These are phyloP conservation scores for Somion occarium DNA, from an alignment of 1,284 basidiomycete genomes.

Conservation along the genomic window DNA sequence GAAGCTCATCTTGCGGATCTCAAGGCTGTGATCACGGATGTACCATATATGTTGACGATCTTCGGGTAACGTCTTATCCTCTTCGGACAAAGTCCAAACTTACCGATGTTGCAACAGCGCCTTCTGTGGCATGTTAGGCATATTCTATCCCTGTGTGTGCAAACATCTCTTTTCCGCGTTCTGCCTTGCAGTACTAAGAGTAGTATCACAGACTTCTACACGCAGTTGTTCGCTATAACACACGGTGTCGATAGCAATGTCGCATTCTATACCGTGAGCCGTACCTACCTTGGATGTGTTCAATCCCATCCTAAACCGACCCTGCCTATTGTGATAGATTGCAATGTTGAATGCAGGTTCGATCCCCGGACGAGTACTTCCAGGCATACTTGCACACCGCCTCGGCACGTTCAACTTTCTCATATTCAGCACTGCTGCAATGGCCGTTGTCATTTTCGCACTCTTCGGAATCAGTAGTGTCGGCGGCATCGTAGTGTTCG, in stretches of 20 bases:
- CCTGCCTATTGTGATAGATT: neutral
- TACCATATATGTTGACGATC: conserved; percentile 2
- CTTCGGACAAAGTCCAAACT: too few species aligned
- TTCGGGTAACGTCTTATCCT: neutral
- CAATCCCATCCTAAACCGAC: neutral
- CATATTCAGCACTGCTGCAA: conserved; percentile 8
- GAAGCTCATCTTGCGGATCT: conserved; percentile 7
- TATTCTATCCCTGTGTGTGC: too few species aligned
- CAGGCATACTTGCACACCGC: conserved; percentile 12
- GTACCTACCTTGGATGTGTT: neutral
- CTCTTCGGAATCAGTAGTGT: conserved; percentile 15
- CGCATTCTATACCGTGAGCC: conserved; percentile 7
- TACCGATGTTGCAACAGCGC: too few species aligned
- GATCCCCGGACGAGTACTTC: conserved; percentile 12
- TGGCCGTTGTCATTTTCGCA: conserved; percentile 17
- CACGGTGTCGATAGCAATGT: conserved; percentile 3
- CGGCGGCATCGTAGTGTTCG: conserved; percentile 10
- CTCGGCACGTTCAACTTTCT: neutral
- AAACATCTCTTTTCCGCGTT: too few species aligned
- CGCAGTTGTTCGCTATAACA: neutral
- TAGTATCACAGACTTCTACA: conserved; percentile 6
- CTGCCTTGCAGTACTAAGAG: too few species aligned
- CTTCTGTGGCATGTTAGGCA: too few species aligned
- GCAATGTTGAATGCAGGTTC: neutral
- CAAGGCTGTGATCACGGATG: conserved; percentile 10